phyloP scores from a whole-genome alignment of 768 basidiomycete species.

The Boletellus ananas region DNA sequence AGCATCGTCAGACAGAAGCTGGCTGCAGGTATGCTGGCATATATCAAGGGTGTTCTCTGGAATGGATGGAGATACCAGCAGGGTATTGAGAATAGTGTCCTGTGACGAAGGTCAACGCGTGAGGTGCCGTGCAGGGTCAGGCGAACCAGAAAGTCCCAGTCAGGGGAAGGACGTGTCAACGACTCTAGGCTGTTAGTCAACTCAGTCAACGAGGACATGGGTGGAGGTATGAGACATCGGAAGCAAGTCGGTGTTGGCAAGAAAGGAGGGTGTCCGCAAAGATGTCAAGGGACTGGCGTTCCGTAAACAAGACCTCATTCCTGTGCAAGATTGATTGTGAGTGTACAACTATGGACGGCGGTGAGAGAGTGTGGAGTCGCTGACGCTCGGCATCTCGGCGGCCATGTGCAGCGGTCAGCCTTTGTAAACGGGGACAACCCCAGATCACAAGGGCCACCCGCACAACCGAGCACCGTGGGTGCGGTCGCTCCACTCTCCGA shows the following conservation, averaged over 20 bases:
- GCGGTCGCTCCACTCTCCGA: conserved; percentile 21
- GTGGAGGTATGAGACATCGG: conserved; percentile 14
- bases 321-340: conserved; percentile 31
- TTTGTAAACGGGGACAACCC: conserved; percentile 22
- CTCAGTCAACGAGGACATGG: conserved; percentile 26
- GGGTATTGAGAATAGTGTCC: conserved; percentile 24
- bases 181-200: conserved; percentile 24
- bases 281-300: conserved; percentile 23
- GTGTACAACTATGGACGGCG: conserved; percentile 23
- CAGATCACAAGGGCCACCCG: conserved; percentile 21
- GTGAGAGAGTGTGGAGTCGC: conserved; percentile 36
- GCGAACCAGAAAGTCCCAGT: conserved; percentile 32
- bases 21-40: conserved; percentile 31
- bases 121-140: neutral
- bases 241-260: conserved; percentile 5
- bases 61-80: conserved; percentile 25
- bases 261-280: conserved; percentile 18
- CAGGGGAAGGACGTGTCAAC: conserved; percentile 23
- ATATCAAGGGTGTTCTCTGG: conserved; percentile 31
- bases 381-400: conserved; percentile 33
- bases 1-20: conserved; percentile 26
- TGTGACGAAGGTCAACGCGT: conserved; percentile 14
- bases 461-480: conserved; percentile 22
- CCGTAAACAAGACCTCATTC: conserved; percentile 31
- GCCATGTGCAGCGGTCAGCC: conserved; percentile 9